phyloP scores from a whole-genome alignment of 2,329 filamentous ascomycete species.

The Aspergillus felis region DNA sequence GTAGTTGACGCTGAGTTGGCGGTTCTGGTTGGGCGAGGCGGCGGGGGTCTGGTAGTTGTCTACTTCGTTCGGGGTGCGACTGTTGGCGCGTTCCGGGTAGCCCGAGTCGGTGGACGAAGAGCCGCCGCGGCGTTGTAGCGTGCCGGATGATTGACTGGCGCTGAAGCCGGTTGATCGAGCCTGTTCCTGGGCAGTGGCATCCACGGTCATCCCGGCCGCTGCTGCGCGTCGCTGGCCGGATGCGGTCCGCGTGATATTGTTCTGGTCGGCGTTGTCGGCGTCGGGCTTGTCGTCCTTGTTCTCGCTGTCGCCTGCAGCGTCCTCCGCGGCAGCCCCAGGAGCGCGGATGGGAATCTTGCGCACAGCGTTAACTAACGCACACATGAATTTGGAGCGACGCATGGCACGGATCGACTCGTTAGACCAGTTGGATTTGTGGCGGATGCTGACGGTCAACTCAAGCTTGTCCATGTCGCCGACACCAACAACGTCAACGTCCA shows the following conservation, averaged over 20 bases:
- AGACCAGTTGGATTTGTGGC: constrained; percentile 90
- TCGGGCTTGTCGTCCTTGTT: constrained; percentile 66
- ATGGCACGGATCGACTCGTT: constrained; percentile 78
- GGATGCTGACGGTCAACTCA: constrained; percentile 74
- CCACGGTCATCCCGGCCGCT: constrained; percentile 5
- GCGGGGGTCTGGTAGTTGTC: constrained; percentile 26
- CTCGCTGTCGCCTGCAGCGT: constrained; percentile 58
- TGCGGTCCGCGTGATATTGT: constrained; percentile 5
- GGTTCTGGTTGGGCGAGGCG: constrained; percentile 20
- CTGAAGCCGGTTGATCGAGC: constrained; percentile 32
- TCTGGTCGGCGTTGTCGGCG: constrained; percentile 19
- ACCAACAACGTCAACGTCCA: constrained; percentile 72
- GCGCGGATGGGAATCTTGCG: constrained; percentile 82
- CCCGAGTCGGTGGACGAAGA: constrained; percentile 28
- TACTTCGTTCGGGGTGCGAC: constrained; percentile 26
- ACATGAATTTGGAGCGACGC: constrained; percentile 94
- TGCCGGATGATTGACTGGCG: constrained; percentile 18
- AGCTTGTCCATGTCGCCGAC: constrained; percentile 87
- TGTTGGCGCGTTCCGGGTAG: constrained; percentile 32
- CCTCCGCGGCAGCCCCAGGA: constrained; percentile 61
- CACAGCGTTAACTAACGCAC: constrained; percentile 78
- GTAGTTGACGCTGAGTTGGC: constrained; percentile 20
- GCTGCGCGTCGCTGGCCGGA: constrained; percentile 9
- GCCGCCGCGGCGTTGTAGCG: constrained; percentile 27
- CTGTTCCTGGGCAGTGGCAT: constrained; percentile 6